Evolutionary conservation across 768 basidiomycete species (phyloP), one percentile per base, ranked within the genome.

Genomic region (Pisolithus microcarpus): DNA sequence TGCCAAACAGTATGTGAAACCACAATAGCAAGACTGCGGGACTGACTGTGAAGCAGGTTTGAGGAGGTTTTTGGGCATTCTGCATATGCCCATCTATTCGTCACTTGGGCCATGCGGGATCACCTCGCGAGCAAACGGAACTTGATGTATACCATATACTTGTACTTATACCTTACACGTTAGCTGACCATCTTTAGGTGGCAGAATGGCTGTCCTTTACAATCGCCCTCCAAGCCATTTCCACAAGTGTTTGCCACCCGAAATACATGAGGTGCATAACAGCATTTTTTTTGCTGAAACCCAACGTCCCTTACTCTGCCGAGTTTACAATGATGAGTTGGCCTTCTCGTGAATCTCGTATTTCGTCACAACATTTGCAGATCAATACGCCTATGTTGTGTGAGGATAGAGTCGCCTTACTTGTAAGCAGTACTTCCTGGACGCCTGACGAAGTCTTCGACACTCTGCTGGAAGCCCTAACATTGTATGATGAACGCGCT

Each of bases 341-440:
- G 39, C 55, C 58, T 13, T 60, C 52, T 2, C 46, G 9, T 31
- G 23, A 38, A 9, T 65, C 26, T 64, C 65, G 5, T 73, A 72
- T 51, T 52, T 65, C 44, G 2, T 52, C 58, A 7, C 49, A 39
- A 18, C 56, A 61, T 39, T 48, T 51, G 21, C 23, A 42, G 28
- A 49, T 62, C 28, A 61, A 58, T 38, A 65, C 72, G 59, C 81
- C 86, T 5, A 60, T 60, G 16, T 66, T 81, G 23, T 78, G 89
- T 31, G 59, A 70, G 2, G 88, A 91, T 55, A 75, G 94, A 50
- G 91, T 92, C 4, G 93, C 91, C 1, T 70, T 98, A 2, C 57
- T 97, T 15, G 83, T 99, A 24, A 91, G 89, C 21, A 90, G 90
- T 57, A 99, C 96, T 1, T 92, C 89, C 16, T 98, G 95, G 95